Evolutionary conservation across 1,139 yeast genomes (phyloP).

Genomic region (Hyphopichia khmerensis): DNA sequence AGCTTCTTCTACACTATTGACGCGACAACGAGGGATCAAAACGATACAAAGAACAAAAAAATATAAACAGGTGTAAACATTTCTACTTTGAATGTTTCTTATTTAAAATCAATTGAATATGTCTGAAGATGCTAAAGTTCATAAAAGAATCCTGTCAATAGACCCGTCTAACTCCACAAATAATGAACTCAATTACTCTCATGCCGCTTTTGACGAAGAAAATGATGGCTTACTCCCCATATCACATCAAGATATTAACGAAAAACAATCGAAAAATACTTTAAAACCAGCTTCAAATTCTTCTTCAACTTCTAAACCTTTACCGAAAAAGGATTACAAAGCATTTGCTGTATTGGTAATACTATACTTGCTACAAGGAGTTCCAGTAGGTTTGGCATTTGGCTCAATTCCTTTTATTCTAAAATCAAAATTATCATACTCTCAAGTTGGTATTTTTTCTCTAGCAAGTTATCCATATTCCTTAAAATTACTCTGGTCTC

Average conservation of each 20-base stretch:
- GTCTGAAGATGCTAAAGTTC: conserved; percentile 7
- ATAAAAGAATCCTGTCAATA: conserved; percentile 16
- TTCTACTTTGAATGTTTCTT: too few relatives aligned
- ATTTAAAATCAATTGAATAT: background rate
- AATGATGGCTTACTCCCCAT: conserved; percentile 39
- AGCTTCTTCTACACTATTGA: too few relatives aligned
- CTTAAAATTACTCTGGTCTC: conserved; percentile 90
- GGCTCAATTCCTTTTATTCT: conserved; percentile 93
- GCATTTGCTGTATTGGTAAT: conserved; percentile 72
- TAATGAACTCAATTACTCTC: conserved; percentile 18
- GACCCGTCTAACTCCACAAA: conserved; percentile 9
- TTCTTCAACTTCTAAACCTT: background rate
- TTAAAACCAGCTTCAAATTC: conserved; percentile 7
- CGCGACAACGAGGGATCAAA: too few relatives aligned
- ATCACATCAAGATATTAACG: conserved; percentile 21
- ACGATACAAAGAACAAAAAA: background rate
- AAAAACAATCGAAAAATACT: conserved; percentile 7
- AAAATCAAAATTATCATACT: conserved; percentile 77
- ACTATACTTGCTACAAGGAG: conserved; percentile 83
- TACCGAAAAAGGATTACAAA: background rate
- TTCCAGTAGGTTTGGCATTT: conserved; percentile 94
- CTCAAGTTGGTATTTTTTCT: conserved; percentile 88
- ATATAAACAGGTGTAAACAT: too few relatives aligned
- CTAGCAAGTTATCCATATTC: conserved; percentile 95
- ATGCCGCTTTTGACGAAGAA: conserved; percentile 28